Evolutionary conservation across 768 basidiomycete species (phyloP), one percentile per base, ranked within the genome.

Genomic region (Trametes sanguinea): DNA sequence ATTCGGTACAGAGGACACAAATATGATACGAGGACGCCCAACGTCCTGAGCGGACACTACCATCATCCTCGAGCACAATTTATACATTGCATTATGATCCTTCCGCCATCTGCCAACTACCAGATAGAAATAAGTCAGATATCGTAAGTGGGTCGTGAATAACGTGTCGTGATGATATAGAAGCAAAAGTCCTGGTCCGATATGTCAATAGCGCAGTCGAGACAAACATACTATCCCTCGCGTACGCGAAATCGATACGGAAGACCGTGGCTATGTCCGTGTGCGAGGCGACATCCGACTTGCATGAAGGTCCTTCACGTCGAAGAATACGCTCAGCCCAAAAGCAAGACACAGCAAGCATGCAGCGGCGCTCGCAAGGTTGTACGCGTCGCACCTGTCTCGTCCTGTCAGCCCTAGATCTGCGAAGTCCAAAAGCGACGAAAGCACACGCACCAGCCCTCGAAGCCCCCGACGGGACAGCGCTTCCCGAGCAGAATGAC

Each of bases 381-480:
- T 90, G 72, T 87, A 90, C 7, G 85, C 85, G 65, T 84, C 85
- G 71, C 88, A 89, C 88, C 88, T 88, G 61, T n/a, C 33, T 30
- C 17, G 8, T 48, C 63, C 63, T 30, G 67, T 67, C 30, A 56
- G 32, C 14, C 3, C n/a, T 5, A 37, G 10, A 5, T 10, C 35
- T 5, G 6, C 35, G 10, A 37, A 37, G 35, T 37, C 35, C 5
- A 37, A 37, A 37, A 37, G 35, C 35, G n/a, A 43, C 44, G 30
- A 27, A 3, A 35, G 22, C 5, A 4, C 29, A 77, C 81, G 65
- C 64, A 88, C 87, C 87, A 89, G 70, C 87, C 87, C 55, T 82
- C 76, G 67, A 81, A 88, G 17, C 73, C 75, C 2, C 87, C 87
- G 61, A 78, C 81, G 9, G 88, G 85, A 74, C 88, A 90, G 67